Base-by-base conservation (phyloP, 768 basidiomycete genomes). In the Podaxis mareebaensis region DNA sequence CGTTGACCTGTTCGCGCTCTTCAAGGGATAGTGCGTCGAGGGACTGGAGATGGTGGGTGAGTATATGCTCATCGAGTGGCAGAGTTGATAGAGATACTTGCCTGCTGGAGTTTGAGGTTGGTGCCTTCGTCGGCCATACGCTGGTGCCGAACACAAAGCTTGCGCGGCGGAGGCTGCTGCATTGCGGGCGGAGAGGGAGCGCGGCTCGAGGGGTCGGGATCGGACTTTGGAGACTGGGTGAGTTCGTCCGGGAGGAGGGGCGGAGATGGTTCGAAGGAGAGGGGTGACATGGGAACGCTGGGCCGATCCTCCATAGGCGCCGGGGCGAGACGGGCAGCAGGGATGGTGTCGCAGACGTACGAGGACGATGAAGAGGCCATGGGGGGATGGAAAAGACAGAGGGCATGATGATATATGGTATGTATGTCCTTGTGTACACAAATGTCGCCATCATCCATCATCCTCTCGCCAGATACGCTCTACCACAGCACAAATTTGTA, bases 111-210 rank as follows among this genome's bases (percentile, higher is more conserved):
- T 78, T 90, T 95, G 64, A 93, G 78, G 74, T 92, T 97, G 24
- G 92, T 95, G 13, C 93, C 93, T 76, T 96, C 88, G 78, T 99
- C 95, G 4, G 96, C 96, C 89, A 96, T 99, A 53, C 96, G 84
- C 78, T 96, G 93, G 76, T 99, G 96, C 36, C 96, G 78, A 4
- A 95, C 88, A 72, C 96, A 98, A 17, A 97, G 83, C 77, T 94
- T 96, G 53, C 92, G 79, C 13, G 84, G 81, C 2, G 82, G 75
- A 1, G 74, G 71, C n/a, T 78, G 77, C 11, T 78, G 71, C 36
- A 62, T 49, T 28, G 26, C 68, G 0, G 76, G 72, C 13, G 73
- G 73, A 1, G 76, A 73, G 65, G 53, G 36, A 7, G 17, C 22
- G 44, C 26, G 36, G 42, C 22, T 59, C 17, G 57, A 58, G 46